Conservation (phyloP, 2,329 filamentous ascomycete genomes). For the Sclerotinia nivalis region DNA sequence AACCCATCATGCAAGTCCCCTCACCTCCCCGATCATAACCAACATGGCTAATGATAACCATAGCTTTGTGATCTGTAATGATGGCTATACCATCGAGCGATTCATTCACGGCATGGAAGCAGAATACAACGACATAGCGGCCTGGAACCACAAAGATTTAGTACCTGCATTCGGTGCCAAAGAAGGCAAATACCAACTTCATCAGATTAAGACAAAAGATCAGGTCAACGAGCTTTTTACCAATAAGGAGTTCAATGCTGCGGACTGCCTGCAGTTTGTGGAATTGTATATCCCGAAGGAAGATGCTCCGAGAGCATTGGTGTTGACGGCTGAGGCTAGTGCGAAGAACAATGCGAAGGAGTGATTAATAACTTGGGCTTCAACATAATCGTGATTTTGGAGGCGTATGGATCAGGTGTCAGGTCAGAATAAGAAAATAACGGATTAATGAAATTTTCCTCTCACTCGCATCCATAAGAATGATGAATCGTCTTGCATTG, state of each 20-base stretch:
- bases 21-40: too few relatives aligned
- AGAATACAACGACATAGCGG: conserved; percentile 75
- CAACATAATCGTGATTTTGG: background rate
- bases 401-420: background rate
- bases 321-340: conserved; percentile 69
- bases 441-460: conserved; percentile 9
- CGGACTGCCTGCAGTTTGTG: conserved; percentile 65
- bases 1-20: conserved; percentile 68
- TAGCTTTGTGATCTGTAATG: conserved; percentile 81
- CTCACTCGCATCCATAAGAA: background rate
- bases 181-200: conserved; percentile 59
- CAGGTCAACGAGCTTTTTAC: conserved; percentile 66
- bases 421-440: background rate
- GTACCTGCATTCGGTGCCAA: conserved; percentile 67
- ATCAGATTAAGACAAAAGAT: conserved; percentile 66
- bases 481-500: background rate
- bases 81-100: conserved; percentile 87
- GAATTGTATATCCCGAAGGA: conserved; percentile 79
- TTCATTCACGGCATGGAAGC: conserved; percentile 83
- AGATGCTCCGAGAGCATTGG: conserved; percentile 71
- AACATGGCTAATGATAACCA: background rate
- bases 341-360: conserved; percentile 63
- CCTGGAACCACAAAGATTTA: conserved; percentile 72
- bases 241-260: conserved; percentile 62
- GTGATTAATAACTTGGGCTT: conserved; percentile 15